Percentiles rank a stretch among this genome's conserved stretches.
Conservation (phyloP, 2,329 filamentous ascomycete genomes). For the Stromatinia cepivora region DNA sequence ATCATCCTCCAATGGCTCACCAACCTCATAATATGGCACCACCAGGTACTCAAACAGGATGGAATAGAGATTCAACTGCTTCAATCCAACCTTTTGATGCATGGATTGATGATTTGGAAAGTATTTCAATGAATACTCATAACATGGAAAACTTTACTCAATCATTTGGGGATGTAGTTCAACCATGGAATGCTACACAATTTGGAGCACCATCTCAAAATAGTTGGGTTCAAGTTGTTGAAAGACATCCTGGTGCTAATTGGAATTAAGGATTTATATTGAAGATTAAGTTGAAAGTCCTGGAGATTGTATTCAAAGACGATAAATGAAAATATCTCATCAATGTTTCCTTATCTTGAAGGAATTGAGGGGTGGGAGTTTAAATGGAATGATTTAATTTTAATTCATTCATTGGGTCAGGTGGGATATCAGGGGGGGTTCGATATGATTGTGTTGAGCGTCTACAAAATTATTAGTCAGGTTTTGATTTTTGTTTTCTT, state of each 20-base stretch:
- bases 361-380: background rate
- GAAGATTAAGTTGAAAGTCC: background rate
- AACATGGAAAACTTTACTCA: constrained; percentile 22
- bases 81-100: constrained; percentile 4
- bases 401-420: background rate
- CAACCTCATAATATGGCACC: constrained; percentile 21
- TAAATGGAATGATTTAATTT: constrained; percentile 1
- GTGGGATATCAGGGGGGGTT: background rate
- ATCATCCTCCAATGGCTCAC: constrained; percentile 18
- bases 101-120: constrained; percentile 22
- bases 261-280: constrained; percentile 1
- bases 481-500: background rate
- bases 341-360: background rate
- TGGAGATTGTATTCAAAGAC: background rate
- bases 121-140: constrained; percentile 22
- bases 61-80: constrained; percentile 14
- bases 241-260: background rate
- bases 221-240: background rate
- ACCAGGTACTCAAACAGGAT: constrained; percentile 19
- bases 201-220: constrained; percentile 7
- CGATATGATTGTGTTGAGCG: background rate
- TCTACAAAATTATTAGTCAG: background rate
- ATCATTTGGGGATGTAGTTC: constrained; percentile 14
- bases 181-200: constrained; percentile 15
- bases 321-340: background rate